These are phyloP conservation scores for Moricandia moricandioides DNA, from an alignment of 345 rosid genomes.

Conservation along the genomic window DNA sequence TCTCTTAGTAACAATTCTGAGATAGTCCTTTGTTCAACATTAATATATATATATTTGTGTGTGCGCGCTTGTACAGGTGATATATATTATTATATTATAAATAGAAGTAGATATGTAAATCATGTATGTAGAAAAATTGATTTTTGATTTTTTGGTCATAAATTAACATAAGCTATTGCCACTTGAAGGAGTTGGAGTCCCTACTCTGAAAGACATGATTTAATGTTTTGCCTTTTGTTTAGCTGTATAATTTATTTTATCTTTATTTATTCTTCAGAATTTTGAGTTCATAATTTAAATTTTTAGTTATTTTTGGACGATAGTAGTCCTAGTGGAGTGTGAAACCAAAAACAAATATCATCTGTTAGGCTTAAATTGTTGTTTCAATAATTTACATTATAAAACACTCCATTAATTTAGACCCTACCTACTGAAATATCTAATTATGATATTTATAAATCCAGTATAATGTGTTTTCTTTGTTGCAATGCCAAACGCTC, in stretches of 20 bases:
- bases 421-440: conserved; percentile 24
- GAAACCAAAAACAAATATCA: conserved; percentile 27
- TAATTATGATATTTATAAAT: conserved; percentile 9
- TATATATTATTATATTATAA: not conserved
- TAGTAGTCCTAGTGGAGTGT: conserved; percentile 31
- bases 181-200: conserved; percentile 22
- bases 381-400: not conserved
- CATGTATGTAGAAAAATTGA: not conserved
- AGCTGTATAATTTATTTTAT: conserved; percentile 19
- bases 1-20: too few relatives aligned
- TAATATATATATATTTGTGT: not conserved
- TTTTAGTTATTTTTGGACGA: conserved; percentile 30
- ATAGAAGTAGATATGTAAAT: not conserved
- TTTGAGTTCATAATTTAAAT: conserved; percentile 1
- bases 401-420: not conserved
- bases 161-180: not conserved
- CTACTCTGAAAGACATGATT: conserved; percentile 32
- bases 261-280: not conserved
- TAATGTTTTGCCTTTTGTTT: conserved; percentile 36
- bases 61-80: not conserved
- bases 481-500: not conserved
- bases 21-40: not conserved
- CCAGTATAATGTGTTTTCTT: not conserved
- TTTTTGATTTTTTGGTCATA: not conserved
- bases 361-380: not conserved